phyloP scores from a whole-genome alignment of 139 green algal genomes.

The Haematococcus lacustris region DNA sequence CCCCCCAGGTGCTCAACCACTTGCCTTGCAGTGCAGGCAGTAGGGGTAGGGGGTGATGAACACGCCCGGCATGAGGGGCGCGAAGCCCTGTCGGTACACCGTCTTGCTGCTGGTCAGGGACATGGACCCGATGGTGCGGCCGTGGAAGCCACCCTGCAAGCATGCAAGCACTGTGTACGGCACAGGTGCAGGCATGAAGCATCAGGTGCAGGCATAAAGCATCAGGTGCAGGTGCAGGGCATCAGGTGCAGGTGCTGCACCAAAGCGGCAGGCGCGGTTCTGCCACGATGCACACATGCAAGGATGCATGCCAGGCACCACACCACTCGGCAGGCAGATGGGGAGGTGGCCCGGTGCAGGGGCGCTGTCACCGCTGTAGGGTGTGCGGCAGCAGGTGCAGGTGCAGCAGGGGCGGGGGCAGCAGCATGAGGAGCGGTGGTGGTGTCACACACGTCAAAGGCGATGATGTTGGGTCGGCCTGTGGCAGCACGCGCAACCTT shows the following conservation, averaged over 20 bases:
- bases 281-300: neutral
- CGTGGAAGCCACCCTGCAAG: constrained; percentile 65
- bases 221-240: neutral
- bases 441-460: constrained; percentile 56
- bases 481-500: constrained; percentile 76
- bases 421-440: neutral
- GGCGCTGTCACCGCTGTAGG: neutral
- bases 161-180: too few species aligned
- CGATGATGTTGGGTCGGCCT: constrained; percentile 64
- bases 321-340: neutral
- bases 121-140: constrained; percentile 75
- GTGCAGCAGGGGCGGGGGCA: too few species aligned
- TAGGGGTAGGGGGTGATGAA: constrained; percentile 70
- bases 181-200: too few species aligned
- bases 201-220: too few species aligned
- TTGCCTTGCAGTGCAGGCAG: constrained; percentile 81
- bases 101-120: constrained; percentile 72
- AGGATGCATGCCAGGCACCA: neutral
- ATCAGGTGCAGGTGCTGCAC: neutral
- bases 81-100: constrained; percentile 66
- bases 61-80: constrained; percentile 57
- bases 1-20: too few species aligned
- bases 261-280: neutral
- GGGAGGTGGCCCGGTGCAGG: neutral
- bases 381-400: too few species aligned